A percentile compares a stretch with the other conserved stretches of the same genome.
Evolutionary conservation across 768 basidiomycete species (phyloP).

Genomic region (Russula griseocarnosa): DNA sequence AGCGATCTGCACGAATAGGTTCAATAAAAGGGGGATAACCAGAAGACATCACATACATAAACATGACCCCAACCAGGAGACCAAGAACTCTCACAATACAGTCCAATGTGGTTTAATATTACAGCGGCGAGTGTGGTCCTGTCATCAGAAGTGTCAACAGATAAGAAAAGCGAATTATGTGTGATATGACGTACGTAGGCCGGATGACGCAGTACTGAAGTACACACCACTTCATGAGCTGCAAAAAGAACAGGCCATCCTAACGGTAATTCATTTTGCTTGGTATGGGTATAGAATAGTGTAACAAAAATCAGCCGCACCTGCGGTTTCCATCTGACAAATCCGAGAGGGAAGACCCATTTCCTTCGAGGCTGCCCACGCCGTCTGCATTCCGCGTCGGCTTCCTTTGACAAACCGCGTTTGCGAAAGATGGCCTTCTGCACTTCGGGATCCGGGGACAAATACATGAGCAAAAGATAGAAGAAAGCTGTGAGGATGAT

Average conservation of each 20-base stretch:
- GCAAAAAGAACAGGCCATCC: conserved; percentile 66
- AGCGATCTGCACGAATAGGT: conserved; percentile 43
- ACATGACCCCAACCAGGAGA: conserved; percentile 63
- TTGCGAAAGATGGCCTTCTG: conserved; percentile 59
- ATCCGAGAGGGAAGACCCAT: conserved; percentile 71
- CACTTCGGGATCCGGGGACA: conserved; percentile 58
- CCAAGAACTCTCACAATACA: conserved; percentile 75
- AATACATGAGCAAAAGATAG: conserved; percentile 67
- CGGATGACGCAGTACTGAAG: conserved; percentile 68
- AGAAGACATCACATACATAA: conserved; percentile 45
- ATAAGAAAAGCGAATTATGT: background rate
- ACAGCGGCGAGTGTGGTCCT: conserved; percentile 60
- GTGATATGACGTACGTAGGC: conserved; percentile 43
- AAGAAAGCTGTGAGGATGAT: conserved; percentile 75
- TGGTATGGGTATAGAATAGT: conserved; percentile 3
- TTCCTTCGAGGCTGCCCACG: conserved; percentile 46
- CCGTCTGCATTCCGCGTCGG: conserved; percentile 43
- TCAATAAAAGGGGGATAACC: background rate
- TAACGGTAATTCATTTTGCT: conserved; percentile 28
- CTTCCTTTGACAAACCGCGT: conserved; percentile 53
- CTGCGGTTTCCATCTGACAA: conserved; percentile 57
- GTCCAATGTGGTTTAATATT: conserved; percentile 54
- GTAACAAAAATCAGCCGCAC: conserved; percentile 35
- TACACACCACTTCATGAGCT: conserved; percentile 74
- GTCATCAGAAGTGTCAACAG: conserved; percentile 5